Evolutionary conservation across 192 early-diverging fungal genomes (phyloP).

Genomic region (Coemansia sp.): DNA sequence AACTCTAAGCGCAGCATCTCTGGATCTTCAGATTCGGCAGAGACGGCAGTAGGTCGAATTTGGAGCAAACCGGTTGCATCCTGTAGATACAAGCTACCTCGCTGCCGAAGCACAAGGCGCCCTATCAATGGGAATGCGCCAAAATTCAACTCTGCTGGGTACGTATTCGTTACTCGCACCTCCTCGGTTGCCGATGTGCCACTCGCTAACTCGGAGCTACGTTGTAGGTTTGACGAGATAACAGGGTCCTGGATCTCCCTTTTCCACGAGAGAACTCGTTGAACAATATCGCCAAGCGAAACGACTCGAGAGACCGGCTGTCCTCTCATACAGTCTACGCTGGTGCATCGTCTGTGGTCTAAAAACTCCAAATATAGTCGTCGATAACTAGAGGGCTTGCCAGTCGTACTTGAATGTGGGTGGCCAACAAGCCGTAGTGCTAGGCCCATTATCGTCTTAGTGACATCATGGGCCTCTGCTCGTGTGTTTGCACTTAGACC

Average conservation of each 20-base stretch:
- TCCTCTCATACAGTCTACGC: not conserved
- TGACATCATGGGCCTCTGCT: not conserved
- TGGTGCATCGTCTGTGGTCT: conserved; percentile 12
- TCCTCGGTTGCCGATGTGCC: not conserved
- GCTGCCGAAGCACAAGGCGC: conserved; percentile 22
- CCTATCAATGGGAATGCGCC: conserved; percentile 32
- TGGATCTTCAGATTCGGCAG: not conserved
- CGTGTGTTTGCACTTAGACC: not conserved
- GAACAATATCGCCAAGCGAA: conserved; percentile 23
- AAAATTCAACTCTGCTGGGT: conserved; percentile 23
- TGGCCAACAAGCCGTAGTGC: conserved; percentile 12
- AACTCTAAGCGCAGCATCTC: conserved; percentile 9
- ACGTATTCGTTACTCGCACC: conserved; percentile 10
- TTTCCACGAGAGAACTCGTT: conserved; percentile 19
- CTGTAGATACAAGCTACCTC: conserved; percentile 36
- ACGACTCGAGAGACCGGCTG: conserved; percentile 12
- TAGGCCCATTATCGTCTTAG: conserved; percentile 15
- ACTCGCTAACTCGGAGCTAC: not conserved
- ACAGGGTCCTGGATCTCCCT: not conserved
- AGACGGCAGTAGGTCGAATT: conserved; percentile 14
- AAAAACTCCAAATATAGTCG: conserved; percentile 20
- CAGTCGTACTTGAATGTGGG: not conserved
- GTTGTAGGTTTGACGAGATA: not conserved
- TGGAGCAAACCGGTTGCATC: conserved; percentile 34
- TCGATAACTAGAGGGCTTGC: not conserved